Percentiles rank a stretch among this genome's conserved stretches.
phyloP scores from a whole-genome alignment of 2,329 filamentous ascomycete genomes.

The Ascochyta pisi region DNA sequence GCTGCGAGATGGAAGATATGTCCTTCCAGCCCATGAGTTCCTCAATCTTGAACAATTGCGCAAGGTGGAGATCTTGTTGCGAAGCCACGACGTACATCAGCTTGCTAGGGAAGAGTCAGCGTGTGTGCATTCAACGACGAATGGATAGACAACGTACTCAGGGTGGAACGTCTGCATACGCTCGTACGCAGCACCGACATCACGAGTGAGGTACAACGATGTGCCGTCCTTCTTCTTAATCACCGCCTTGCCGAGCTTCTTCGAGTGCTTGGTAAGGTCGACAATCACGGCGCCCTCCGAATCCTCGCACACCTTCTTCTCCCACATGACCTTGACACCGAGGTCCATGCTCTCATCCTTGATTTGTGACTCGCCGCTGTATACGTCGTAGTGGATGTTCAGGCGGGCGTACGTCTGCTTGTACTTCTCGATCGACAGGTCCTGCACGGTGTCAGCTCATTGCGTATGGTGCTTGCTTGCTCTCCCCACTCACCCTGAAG shows the following conservation, averaged over 20 bases:
- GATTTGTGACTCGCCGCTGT: conserved; percentile 73
- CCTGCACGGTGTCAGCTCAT: conserved; percentile 36
- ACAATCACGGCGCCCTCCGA: conserved; percentile 72
- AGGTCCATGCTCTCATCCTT: conserved; percentile 67
- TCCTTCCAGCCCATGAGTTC: conserved; percentile 68
- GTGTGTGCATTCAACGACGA: not conserved
- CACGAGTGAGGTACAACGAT: conserved; percentile 71
- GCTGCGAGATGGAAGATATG: conserved; percentile 64
- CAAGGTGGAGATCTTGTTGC: conserved; percentile 70
- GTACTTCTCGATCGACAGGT: conserved; percentile 69
- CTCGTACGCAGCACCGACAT: conserved; percentile 71
- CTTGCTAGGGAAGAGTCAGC: conserved; percentile 46
- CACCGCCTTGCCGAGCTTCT: conserved; percentile 72
- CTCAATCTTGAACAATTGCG: conserved; percentile 70
- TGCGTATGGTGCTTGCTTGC: not conserved
- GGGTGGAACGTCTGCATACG: conserved; percentile 67
- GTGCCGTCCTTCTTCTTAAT: conserved; percentile 72
- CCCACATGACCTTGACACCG: conserved; percentile 65
- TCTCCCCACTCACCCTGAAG: conserved; percentile 55
- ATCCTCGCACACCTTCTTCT: conserved; percentile 67
- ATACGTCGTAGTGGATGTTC: conserved; percentile 70
- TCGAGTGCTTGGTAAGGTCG: conserved; percentile 73
- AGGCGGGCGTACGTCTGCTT: conserved; percentile 68
- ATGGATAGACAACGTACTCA: conserved; percentile 48
- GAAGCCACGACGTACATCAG: conserved; percentile 72